Percentiles rank a stretch among this genome's conserved stretches.
phyloP scores from a whole-genome alignment of 1,284 basidiomycete species.

The Tetrapyrgos nigripes region DNA sequence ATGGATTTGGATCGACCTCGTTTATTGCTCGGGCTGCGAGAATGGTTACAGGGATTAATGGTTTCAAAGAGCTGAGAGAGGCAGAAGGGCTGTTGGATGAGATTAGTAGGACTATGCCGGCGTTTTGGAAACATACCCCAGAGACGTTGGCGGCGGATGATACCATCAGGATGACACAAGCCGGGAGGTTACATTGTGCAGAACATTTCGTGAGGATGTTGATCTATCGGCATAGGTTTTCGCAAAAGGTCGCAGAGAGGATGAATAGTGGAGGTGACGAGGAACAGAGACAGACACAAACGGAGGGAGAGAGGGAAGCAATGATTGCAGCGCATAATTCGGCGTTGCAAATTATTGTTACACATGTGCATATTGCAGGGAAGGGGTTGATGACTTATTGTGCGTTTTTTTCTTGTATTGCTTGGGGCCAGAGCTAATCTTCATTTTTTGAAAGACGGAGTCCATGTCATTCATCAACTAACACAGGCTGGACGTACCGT shows the following conservation, averaged over 20 bases:
- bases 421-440: conserved; percentile 11
- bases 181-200: conserved; percentile 82
- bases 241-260: conserved; percentile 72
- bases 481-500: conserved; percentile 92
- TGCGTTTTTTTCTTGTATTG: conserved; percentile 47
- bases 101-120: conserved; percentile 72
- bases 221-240: conserved; percentile 79
- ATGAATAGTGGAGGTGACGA: conserved; percentile 52
- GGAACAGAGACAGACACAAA: conserved; percentile 60
- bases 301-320: conserved; percentile 70
- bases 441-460: conserved; percentile 66
- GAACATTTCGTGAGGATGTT: conserved; percentile 86
- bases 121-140: conserved; percentile 79
- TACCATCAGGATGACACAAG: conserved; percentile 87
- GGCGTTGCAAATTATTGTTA: conserved; percentile 82
- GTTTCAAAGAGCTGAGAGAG: conserved; percentile 72
- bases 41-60: conserved; percentile 57
- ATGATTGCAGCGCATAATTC: conserved; percentile 73
- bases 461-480: conserved; percentile 92
- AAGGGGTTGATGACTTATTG: conserved; percentile 94
- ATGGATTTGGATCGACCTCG: conserved; percentile 48
- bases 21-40: conserved; percentile 67
- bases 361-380: conserved; percentile 83
- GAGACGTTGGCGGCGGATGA: conserved; percentile 87
- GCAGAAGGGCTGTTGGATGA: conserved; percentile 85